These are phyloP conservation scores for Paxillus ammoniavirescens DNA, from an alignment of 768 basidiomycete genomes.

Conservation along the genomic window DNA sequence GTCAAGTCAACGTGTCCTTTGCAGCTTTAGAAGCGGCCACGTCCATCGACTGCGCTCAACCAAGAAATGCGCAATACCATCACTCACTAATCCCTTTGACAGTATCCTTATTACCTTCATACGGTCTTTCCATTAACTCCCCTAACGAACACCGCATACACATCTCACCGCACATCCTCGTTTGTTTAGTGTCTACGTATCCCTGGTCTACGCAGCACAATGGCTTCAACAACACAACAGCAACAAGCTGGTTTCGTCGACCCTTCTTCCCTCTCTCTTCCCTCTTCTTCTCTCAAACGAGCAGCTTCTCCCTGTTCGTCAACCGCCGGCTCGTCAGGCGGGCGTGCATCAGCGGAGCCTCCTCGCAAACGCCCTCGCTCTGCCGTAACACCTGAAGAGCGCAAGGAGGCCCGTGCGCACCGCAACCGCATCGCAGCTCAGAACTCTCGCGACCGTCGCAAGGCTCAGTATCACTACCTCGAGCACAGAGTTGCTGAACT, in stretches of 20 bases:
- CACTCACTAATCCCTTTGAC: conserved; percentile 5
- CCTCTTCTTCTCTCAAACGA: conserved; percentile 31
- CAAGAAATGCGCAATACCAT: conserved; percentile 9
- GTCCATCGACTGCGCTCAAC: conserved; percentile 8
- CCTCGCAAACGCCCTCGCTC: conserved; percentile 77
- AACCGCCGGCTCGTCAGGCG: conserved; percentile 9
- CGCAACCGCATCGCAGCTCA: conserved; percentile 93
- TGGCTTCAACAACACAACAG: conserved; percentile 20
- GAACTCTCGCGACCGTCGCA: conserved; percentile 87
- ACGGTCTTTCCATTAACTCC: not conserved
- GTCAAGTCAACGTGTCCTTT: conserved; percentile 26
- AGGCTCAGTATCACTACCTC: conserved; percentile 73
- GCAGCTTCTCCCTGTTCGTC: conserved; percentile 27
- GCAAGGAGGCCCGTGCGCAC: conserved; percentile 85
- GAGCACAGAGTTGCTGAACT: conserved; percentile 69
- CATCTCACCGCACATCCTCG: not conserved
- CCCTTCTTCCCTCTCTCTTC: conserved; percentile 39
- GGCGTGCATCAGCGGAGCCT: conserved; percentile 36
- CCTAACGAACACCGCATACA: not conserved
- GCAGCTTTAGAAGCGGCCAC: conserved; percentile 22
- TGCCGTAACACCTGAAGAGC: conserved; percentile 64
- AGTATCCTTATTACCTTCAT: conserved; percentile 21
- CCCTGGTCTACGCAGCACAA: conserved; percentile 8
- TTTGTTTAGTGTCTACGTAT: not conserved
- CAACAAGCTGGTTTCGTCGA: conserved; percentile 31